Percentiles rank a stretch among this genome's conserved stretches.
Conservation (phyloP, 192 early-diverging fungal genomes). For the Ambispora gerdemannii region DNA sequence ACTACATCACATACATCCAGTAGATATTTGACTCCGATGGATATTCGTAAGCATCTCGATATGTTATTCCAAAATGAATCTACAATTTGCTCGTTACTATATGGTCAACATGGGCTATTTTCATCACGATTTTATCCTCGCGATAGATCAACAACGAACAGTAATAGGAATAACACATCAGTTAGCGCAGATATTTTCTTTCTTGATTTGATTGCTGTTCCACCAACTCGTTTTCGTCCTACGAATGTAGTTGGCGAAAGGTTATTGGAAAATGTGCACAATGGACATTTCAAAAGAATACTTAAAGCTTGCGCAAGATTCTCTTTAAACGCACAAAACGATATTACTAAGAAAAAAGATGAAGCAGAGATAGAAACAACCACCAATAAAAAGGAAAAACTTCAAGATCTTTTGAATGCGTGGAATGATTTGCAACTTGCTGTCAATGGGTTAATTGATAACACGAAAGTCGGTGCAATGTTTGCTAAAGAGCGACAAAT, state of each 20-base stretch:
- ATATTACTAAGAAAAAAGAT: slow-evolving; percentile 26
- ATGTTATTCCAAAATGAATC: slow-evolving; percentile 77
- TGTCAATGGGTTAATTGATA: slow-evolving; percentile 94
- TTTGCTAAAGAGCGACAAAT: slow-evolving; percentile 58
- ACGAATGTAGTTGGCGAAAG: slow-evolving; percentile 86
- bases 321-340: slow-evolving; percentile 46
- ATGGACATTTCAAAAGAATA: slow-evolving; percentile 79
- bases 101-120: slow-evolving; percentile 63
- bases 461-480: slow-evolving; percentile 72
- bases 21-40: slow-evolving; percentile 65
- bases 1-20: slow-evolving; percentile 38
- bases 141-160: background rate
- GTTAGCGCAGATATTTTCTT: slow-evolving; percentile 86
- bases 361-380: slow-evolving; percentile 31
- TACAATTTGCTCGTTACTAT: slow-evolving; percentile 74
- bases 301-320: slow-evolving; percentile 75
- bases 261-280: slow-evolving; percentile 93
- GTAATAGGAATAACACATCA: slow-evolving; percentile 36
- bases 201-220: slow-evolving; percentile 83
- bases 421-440: slow-evolving; percentile 84
- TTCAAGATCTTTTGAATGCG: slow-evolving; percentile 46
- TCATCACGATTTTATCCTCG: background rate
- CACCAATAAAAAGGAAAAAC: slow-evolving; percentile 35
- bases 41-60: slow-evolving; percentile 75
- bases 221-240: slow-evolving; percentile 93